Evolutionary conservation across 1,284 basidiomycete species (phyloP).

Genomic region (Ustilago curta): DNA sequence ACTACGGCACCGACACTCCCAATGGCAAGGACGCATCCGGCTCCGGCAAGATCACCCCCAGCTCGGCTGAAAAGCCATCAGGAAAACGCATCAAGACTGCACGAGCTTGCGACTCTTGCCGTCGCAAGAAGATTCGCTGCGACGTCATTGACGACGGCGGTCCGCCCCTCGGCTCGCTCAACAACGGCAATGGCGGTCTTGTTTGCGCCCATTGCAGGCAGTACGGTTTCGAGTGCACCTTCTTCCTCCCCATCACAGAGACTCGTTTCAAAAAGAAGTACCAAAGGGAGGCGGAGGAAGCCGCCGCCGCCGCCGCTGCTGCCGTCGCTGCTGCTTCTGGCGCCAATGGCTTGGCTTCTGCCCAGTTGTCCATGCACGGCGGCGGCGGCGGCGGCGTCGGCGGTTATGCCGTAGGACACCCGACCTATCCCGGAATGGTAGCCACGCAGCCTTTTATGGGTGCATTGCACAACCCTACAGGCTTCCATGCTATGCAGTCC

Average conservation of each 20-base stretch:
- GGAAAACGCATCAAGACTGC: conserved; percentile 87
- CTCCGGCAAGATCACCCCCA: conserved; percentile 14
- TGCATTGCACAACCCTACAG: conserved; percentile 36
- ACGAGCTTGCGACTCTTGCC: conserved; percentile 89
- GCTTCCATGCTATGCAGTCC: conserved; percentile 30
- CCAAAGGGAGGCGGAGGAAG: conserved; percentile 74
- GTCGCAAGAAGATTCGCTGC: conserved; percentile 89
- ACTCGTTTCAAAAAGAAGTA: conserved; percentile 97
- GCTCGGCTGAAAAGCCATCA: conserved; percentile 38
- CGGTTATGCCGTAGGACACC: conserved; percentile 6
- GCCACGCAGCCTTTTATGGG: conserved; percentile 38
- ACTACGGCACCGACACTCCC: conserved; percentile 24
- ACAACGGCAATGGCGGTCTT: conserved; percentile 59
- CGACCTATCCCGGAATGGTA: conserved; percentile 33
- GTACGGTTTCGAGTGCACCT: conserved; percentile 70
- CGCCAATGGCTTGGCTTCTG: conserved; percentile 14
- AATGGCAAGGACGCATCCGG: conserved; percentile 22
- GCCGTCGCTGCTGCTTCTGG: conserved; percentile 47
- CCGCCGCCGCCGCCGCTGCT: conserved; percentile 71
- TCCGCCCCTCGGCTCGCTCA: conserved; percentile 47
- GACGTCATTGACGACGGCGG: conserved; percentile 66
- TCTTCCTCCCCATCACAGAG: conserved; percentile 96
- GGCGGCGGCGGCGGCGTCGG: conserved; percentile 9
- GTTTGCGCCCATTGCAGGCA: conserved; percentile 58
- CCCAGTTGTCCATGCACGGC: conserved; percentile 18